phyloP scores from a whole-genome alignment of 805 yeast genomes.

The Grigorovia yakushimaensis region DNA sequence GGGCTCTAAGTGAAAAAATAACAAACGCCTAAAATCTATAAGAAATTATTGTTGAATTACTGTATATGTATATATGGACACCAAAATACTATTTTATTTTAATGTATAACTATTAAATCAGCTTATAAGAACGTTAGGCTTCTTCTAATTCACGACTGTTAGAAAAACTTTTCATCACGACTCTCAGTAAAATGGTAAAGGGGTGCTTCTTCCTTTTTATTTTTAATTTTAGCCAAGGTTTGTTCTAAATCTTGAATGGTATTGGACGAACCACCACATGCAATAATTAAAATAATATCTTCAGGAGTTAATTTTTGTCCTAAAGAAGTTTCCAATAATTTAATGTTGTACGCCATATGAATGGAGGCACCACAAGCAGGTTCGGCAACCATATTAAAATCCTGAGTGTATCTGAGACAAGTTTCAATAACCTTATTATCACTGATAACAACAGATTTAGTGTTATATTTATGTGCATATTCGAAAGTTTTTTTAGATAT shows the following conservation, averaged over 20 bases:
- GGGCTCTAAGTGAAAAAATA: too few species aligned
- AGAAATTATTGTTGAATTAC: too few species aligned
- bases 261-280: constrained; percentile 47
- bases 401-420: constrained; percentile 40
- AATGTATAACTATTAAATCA: too few species aligned
- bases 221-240: constrained; percentile 3
- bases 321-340: constrained; percentile 11
- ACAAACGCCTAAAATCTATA: too few species aligned
- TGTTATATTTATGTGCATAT: constrained; percentile 32
- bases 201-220: constrained; percentile 2
- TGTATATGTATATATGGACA: too few species aligned
- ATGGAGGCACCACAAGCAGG: constrained; percentile 71
- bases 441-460: constrained; percentile 35
- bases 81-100: too few species aligned
- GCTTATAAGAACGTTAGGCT: too few species aligned
- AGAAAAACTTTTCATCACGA: background rate
- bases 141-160: too few species aligned
- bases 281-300: constrained; percentile 43
- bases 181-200: background rate
- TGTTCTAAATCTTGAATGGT: constrained; percentile 23
- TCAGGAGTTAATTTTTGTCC: constrained; percentile 21
- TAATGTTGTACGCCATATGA: constrained; percentile 37
- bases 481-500: constrained; percentile 43
- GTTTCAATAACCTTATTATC: constrained; percentile 51
- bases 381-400: constrained; percentile 46